Base-by-base conservation (phyloP, 192 early-diverging fungal genomes). In the Coemansia sp. region DNA sequence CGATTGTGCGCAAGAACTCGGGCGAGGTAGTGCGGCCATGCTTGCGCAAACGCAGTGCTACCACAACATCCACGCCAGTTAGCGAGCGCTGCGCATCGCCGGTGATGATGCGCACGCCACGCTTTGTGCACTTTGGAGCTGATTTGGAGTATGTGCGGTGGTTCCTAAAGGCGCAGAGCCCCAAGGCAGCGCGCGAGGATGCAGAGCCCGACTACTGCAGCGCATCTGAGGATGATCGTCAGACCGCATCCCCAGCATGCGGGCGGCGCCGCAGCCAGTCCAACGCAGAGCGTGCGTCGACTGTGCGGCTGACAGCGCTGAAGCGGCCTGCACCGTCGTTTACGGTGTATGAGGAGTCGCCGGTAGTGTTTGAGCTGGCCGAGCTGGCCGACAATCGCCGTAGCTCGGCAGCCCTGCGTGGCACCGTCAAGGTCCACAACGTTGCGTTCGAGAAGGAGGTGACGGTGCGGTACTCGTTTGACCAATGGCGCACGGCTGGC, bases 361-460 rank as follows among this genome's bases (percentile, higher is more conserved):
- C 84, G 8, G 79, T 92, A 9, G 73, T 80, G 12, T 72, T 93
- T 19, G 89, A 92, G 67, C 74, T 64, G 15, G 63, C 89, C 5
- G 56, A 71, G 66, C 60, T 86, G 56, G 64, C 70, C 2, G 69
- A 83, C 61, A 82, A 81, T 67, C 84, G 86, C 59, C 63, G 56
- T 37, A 41, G 66, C 19, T 63, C 72, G 10, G 61, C 84, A 1
- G 58, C 74, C 21, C 69, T 93, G 14, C 64, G 79, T 32, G 92
- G 90, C 63, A 85, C 80, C 8, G 70, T 95, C 41, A 78, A 90
- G 56, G 91, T 94, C 6, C 86, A 88, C 54, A 98, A 98, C 75
- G 65, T 96, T 17, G 92, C 89, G 2, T 98, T 89, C 71, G 82
- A 91, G 50, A 98, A 98, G 75, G 23, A 62, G 1, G 91, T 98